Conservation (phyloP, 2,329 filamentous ascomycete species). For the Fusarium illudens region DNA sequence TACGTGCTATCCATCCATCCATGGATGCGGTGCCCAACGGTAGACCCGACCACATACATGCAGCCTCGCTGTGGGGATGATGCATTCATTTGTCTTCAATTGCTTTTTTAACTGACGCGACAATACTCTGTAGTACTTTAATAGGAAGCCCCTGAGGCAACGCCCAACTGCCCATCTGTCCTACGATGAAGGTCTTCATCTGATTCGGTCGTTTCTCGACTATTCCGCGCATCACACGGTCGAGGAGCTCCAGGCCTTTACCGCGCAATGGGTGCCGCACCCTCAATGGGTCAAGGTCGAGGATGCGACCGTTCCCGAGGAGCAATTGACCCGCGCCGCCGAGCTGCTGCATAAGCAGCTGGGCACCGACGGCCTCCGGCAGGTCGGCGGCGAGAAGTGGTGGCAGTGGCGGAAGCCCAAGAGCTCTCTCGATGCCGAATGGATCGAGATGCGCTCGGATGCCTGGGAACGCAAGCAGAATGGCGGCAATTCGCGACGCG, state of each 20-base stretch:
- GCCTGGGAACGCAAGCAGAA: conserved; percentile 70
- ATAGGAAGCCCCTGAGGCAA: conserved; percentile 76
- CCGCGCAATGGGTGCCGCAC: conserved; percentile 87
- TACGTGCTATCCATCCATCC: conserved; percentile 53
- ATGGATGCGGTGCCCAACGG: conserved; percentile 6
- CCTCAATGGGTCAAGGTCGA: conserved; percentile 88
- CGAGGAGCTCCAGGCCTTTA: conserved; percentile 93
- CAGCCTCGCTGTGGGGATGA: conserved; percentile 4
- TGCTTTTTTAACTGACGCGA: conserved; percentile 18
- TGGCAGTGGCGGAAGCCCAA: conserved; percentile 85
- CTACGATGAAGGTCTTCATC: conserved; percentile 89
- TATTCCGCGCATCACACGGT: conserved; percentile 90
- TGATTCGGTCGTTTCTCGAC: conserved; percentile 85
- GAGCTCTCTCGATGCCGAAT: conserved; percentile 79
- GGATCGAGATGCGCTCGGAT: conserved; percentile 94
- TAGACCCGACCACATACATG: too few relatives aligned
- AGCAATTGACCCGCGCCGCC: conserved; percentile 73
- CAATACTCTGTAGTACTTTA: conserved; percentile 71
- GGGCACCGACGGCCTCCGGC: conserved; percentile 76
- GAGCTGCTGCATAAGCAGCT: conserved; percentile 74
- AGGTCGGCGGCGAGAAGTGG: conserved; percentile 84
- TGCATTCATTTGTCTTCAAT: background rate
- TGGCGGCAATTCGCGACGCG: conserved; percentile 69
- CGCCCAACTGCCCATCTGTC: conserved; percentile 91
- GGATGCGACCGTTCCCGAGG: conserved; percentile 69